phyloP scores from a whole-genome alignment of 331 rosid species.

The Malus hybrid region DNA sequence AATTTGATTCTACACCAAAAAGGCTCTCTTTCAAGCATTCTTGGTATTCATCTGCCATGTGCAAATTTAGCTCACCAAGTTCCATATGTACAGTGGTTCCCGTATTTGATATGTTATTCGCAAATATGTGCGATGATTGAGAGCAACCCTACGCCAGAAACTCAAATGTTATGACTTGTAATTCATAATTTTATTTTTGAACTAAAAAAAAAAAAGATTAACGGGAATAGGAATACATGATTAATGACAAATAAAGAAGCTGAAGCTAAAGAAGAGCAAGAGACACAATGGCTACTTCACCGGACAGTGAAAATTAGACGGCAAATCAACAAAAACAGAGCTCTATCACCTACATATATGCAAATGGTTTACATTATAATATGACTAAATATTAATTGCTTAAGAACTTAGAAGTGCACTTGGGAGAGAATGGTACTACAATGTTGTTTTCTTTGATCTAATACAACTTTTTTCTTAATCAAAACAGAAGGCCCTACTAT shows the following conservation, averaged over 20 bases:
- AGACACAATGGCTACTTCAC: neutral
- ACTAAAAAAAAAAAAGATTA: neutral
- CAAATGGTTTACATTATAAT: neutral
- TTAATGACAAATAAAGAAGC: slow-evolving; percentile 4
- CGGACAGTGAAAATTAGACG: neutral
- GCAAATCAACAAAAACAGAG: neutral
- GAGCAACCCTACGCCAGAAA: slow-evolving; percentile 71
- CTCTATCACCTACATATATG: neutral
- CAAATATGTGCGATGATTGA: slow-evolving; percentile 84
- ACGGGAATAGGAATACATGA: neutral
- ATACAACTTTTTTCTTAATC: too few species aligned
- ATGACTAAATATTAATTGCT: neutral
- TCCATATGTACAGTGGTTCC: slow-evolving; percentile 82
- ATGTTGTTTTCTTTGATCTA: neutral
- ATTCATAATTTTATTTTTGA: slow-evolving; percentile 6
- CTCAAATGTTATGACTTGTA: slow-evolving; percentile 15
- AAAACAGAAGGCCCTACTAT: neutral
- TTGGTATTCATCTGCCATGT: slow-evolving; percentile 89
- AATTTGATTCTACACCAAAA: slow-evolving; percentile 85
- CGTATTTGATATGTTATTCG: slow-evolving; percentile 74
- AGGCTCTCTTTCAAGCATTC: slow-evolving; percentile 83
- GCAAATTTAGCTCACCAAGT: slow-evolving; percentile 90
- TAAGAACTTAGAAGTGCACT: neutral
- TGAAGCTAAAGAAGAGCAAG: slow-evolving; percentile 3
- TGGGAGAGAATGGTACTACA: neutral